phyloP scores from a whole-genome alignment of 768 basidiomycete species.

The Phaeotremella skinneri region DNA sequence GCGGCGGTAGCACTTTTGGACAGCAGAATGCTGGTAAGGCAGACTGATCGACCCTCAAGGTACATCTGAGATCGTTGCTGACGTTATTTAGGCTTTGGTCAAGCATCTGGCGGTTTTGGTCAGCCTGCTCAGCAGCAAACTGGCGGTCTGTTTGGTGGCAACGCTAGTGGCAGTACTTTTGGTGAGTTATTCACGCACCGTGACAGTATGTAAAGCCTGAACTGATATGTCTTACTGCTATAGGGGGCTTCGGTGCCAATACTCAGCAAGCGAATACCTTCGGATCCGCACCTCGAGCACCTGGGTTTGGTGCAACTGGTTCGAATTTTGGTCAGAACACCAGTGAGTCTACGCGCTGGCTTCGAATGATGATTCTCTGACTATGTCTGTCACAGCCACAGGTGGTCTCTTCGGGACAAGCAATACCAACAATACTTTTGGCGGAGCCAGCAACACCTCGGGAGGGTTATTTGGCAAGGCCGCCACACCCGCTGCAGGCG shows the following conservation, averaged over 20 bases:
- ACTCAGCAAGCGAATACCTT: slow-evolving; percentile 58
- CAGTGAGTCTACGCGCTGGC: slow-evolving; percentile 11
- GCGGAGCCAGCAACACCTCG: slow-evolving; percentile 17
- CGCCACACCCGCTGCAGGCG: slow-evolving; percentile 50
- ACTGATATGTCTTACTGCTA: background rate
- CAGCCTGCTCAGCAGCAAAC: slow-evolving; percentile 31
- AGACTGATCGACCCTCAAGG: background rate
- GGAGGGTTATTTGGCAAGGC: slow-evolving; percentile 54
- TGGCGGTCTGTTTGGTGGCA: slow-evolving; percentile 29
- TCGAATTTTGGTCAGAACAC: slow-evolving; percentile 62
- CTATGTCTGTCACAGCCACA: slow-evolving; percentile 3
- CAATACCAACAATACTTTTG: slow-evolving; percentile 29
- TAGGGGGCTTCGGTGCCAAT: slow-evolving; percentile 59
- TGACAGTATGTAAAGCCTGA: background rate
- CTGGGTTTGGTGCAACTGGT: slow-evolving; percentile 53
- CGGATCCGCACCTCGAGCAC: slow-evolving; percentile 45
- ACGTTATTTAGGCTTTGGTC: slow-evolving; percentile 64
- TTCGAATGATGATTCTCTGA: background rate
- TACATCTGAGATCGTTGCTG: too few species aligned
- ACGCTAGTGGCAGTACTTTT: slow-evolving; percentile 19
- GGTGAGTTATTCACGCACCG: slow-evolving; percentile 6
- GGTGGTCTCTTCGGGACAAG: slow-evolving; percentile 29
- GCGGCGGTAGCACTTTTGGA: slow-evolving; percentile 31
- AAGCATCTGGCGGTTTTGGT: slow-evolving; percentile 47
- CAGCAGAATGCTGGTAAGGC: slow-evolving; percentile 55